Percentiles rank a stretch among this genome's conserved stretches.
Evolutionary conservation across 2,329 filamentous ascomycete species (phyloP).

Genomic region (Acrocalymma vagum): DNA sequence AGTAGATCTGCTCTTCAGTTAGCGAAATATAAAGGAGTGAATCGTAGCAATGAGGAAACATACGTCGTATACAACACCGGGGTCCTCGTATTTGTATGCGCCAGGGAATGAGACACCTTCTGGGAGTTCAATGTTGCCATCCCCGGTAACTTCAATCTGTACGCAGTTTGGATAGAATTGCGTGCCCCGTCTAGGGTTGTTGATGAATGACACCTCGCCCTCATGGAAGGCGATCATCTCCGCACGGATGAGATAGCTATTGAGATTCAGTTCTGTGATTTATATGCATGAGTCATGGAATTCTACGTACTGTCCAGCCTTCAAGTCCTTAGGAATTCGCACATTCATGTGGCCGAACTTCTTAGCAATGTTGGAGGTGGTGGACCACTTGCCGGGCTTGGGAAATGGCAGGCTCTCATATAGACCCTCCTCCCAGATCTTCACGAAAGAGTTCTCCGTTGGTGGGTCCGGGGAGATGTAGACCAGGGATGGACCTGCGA

Average conservation of each 20-base stretch:
- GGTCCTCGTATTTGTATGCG: constrained; percentile 47
- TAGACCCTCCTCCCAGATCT: constrained; percentile 50
- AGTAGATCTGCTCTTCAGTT: constrained; percentile 34
- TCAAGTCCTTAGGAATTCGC: constrained; percentile 43
- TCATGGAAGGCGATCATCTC: constrained; percentile 57
- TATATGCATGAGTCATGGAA: background rate
- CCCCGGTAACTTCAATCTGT: constrained; percentile 48
- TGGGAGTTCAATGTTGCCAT: constrained; percentile 38
- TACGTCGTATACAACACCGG: constrained; percentile 48
- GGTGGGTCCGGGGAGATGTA: constrained; percentile 52
- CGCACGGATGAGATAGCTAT: constrained; percentile 50
- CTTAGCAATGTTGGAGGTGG: constrained; percentile 31
- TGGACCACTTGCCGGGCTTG: constrained; percentile 45
- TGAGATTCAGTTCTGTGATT: background rate
- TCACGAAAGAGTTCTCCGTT: constrained; percentile 48
- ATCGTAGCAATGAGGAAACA: constrained; percentile 7
- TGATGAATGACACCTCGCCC: constrained; percentile 37
- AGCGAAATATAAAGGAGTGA: constrained; percentile 15
- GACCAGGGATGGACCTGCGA: constrained; percentile 45
- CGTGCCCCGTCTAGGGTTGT: constrained; percentile 37
- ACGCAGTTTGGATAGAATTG: constrained; percentile 55
- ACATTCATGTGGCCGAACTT: constrained; percentile 38
- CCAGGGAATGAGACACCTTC: constrained; percentile 56
- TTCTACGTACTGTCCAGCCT: constrained; percentile 41
- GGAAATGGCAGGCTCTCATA: constrained; percentile 42